phyloP scores from a whole-genome alignment of 2,329 filamentous ascomycete genomes.

The Corinectria fuckeliana region DNA sequence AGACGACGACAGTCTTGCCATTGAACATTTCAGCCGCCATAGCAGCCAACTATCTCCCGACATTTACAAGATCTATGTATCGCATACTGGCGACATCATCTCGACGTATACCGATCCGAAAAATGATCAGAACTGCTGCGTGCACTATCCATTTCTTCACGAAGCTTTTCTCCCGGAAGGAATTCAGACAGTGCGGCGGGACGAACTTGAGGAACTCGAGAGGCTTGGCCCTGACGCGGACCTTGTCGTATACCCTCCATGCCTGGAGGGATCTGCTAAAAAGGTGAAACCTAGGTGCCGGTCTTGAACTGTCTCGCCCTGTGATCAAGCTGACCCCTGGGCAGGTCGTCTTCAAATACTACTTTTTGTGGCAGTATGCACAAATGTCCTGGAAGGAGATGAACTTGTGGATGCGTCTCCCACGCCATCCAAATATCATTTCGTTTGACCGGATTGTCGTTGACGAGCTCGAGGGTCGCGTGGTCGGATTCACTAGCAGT shows the following conservation, averaged over 20 bases:
- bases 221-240: conserved; percentile 38
- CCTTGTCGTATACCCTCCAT: conserved; percentile 34
- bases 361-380: conserved; percentile 32
- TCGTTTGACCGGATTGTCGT: conserved; percentile 43
- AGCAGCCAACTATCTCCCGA: conserved; percentile 16
- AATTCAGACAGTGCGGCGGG: conserved; percentile 27
- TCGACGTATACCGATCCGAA: conserved; percentile 31
- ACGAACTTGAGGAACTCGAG: conserved; percentile 37
- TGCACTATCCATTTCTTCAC: conserved; percentile 36
- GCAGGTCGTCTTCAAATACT: conserved; percentile 44
- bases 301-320: not conserved
- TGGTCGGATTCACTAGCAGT: conserved; percentile 45
- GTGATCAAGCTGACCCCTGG: not conserved
- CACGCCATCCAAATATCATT: conserved; percentile 44
- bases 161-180: conserved; percentile 24
- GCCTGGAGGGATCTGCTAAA: conserved; percentile 1
- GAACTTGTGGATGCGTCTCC: conserved; percentile 43
- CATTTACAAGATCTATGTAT: conserved; percentile 34
- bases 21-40: conserved; percentile 32
- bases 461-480: conserved; percentile 38
- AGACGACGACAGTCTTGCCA: conserved; percentile 34
- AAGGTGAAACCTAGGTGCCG: conserved; percentile 12
- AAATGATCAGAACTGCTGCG: conserved; percentile 36
- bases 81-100: conserved; percentile 30
- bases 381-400: conserved; percentile 42